phyloP scores from a whole-genome alignment of 805 yeast species.

The Wickerhamiella kurtzmanii region DNA sequence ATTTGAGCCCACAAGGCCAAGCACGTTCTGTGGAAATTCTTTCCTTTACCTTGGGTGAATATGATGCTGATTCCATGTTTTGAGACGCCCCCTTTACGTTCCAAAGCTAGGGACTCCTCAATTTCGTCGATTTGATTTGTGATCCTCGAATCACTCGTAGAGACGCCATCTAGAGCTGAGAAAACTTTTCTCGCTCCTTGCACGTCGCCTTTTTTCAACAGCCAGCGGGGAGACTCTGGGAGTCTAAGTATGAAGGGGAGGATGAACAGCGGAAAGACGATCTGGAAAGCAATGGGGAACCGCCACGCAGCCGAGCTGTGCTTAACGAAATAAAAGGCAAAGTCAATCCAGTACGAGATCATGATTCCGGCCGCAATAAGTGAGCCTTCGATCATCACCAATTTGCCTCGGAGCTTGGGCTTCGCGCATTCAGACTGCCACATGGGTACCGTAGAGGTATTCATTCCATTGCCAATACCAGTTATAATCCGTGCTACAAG shows the following conservation, averaged over 20 bases:
- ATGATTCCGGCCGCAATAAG: conserved; percentile 54
- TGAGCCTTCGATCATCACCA: conserved; percentile 52
- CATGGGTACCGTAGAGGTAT: conserved; percentile 62
- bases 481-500: conserved; percentile 53
- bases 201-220: conserved; percentile 48
- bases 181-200: conserved; percentile 33
- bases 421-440: conserved; percentile 62
- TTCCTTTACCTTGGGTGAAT: conserved; percentile 18
- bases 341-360: conserved; percentile 58
- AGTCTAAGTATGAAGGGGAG: conserved; percentile 31
- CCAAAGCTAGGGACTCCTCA: conserved; percentile 9
- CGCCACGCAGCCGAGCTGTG: conserved; percentile 51
- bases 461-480: conserved; percentile 59
- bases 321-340: conserved; percentile 47
- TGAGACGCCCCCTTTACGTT: conserved; percentile 3
- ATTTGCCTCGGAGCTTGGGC: conserved; percentile 45
- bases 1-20: conserved; percentile 29
- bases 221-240: conserved; percentile 82
- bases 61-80: conserved; percentile 23
- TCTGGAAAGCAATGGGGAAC: conserved; percentile 50
- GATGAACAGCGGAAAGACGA: conserved; percentile 22
- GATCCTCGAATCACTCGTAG: conserved; percentile 6
- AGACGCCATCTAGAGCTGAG: conserved; percentile 29
- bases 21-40: conserved; percentile 21
- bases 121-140: conserved; percentile 7